Evolutionary conservation across 208 protist genomes (phyloP).

Genomic region (Lotmaria passim): DNA sequence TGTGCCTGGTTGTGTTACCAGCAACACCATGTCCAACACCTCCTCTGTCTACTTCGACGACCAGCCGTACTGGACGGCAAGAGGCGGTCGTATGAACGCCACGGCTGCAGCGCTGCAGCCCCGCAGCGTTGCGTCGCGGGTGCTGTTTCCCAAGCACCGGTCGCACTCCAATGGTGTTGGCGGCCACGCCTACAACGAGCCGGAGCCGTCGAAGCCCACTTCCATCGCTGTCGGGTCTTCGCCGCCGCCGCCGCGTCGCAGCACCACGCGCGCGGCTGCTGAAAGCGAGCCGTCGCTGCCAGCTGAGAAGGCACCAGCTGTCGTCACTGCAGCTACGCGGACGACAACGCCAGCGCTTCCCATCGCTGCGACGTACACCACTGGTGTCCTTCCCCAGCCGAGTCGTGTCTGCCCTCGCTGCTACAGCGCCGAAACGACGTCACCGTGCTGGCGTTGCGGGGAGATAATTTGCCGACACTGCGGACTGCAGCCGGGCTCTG

Average conservation of each 20-base stretch:
- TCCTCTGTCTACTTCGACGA: conserved; percentile 37
- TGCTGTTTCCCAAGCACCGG: neutral
- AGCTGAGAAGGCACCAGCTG: neutral
- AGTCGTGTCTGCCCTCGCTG: conserved; percentile 45
- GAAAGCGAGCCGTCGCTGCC: neutral
- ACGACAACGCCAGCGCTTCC: neutral
- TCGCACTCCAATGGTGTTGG: neutral
- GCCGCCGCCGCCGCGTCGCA: conserved; percentile 21
- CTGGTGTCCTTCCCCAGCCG: conserved; percentile 24
- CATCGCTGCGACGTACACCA: neutral
- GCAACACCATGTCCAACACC: conserved; percentile 21
- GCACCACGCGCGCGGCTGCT: conserved; percentile 19
- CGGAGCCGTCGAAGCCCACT: conserved; percentile 18
- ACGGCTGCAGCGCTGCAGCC: neutral
- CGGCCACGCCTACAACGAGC: conserved; percentile 31
- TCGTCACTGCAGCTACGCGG: neutral
- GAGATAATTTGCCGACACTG: conserved; percentile 66
- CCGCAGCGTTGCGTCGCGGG: neutral
- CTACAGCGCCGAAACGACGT: conserved; percentile 50
- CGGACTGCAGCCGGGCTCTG: conserved; percentile 29
- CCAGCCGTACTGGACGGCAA: conserved; percentile 13
- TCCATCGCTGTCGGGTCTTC: conserved; percentile 13
- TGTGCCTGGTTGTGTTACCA: conserved; percentile 2
- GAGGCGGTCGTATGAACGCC: neutral
- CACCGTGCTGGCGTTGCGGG: conserved; percentile 49